phyloP scores from a whole-genome alignment of 202 grass and related monocot species.

The Digitaria exilis region DNA sequence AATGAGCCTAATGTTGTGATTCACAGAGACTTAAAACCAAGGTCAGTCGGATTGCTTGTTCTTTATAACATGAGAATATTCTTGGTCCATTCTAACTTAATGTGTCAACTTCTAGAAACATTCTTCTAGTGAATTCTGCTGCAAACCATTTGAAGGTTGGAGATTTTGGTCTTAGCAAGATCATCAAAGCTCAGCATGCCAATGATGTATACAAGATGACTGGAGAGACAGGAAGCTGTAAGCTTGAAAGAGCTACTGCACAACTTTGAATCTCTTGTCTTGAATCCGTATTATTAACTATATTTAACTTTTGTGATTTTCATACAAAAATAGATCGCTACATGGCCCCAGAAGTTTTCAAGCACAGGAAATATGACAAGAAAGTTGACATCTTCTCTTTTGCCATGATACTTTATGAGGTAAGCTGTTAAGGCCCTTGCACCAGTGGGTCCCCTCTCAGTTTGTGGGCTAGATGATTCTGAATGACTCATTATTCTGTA shows the following conservation, averaged over 20 bases:
- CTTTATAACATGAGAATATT: constrained; percentile 27
- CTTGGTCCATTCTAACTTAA: constrained; percentile 11
- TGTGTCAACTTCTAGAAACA: constrained; percentile 67
- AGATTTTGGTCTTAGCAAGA: constrained; percentile 97
- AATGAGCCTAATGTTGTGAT: constrained; percentile 99
- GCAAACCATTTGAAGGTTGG: constrained; percentile 98
- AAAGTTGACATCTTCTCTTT: constrained; percentile 99
- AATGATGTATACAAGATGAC: constrained; percentile 99
- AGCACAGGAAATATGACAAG: constrained; percentile 95
- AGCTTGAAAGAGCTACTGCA: constrained; percentile 45
- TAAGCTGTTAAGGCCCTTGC: constrained; percentile 19
- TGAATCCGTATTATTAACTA: constrained; percentile 15
- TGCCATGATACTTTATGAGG: constrained; percentile 99
- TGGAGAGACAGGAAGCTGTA: constrained; percentile 99
- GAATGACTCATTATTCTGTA: constrained; percentile 12
- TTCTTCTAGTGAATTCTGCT: constrained; percentile 91
- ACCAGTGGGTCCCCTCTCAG: not conserved
- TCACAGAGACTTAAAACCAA: constrained; percentile 96
- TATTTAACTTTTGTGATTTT: constrained; percentile 32
- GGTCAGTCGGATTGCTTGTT: constrained; percentile 49
- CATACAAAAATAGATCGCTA: constrained; percentile 69
- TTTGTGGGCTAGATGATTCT: not conserved
- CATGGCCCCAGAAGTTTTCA: constrained; percentile 99
- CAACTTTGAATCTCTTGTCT: constrained; percentile 19
- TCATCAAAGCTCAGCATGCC: constrained; percentile 88